Base-by-base conservation (phyloP, 73 alveolate species). In the Effrenium voratum region DNA sequence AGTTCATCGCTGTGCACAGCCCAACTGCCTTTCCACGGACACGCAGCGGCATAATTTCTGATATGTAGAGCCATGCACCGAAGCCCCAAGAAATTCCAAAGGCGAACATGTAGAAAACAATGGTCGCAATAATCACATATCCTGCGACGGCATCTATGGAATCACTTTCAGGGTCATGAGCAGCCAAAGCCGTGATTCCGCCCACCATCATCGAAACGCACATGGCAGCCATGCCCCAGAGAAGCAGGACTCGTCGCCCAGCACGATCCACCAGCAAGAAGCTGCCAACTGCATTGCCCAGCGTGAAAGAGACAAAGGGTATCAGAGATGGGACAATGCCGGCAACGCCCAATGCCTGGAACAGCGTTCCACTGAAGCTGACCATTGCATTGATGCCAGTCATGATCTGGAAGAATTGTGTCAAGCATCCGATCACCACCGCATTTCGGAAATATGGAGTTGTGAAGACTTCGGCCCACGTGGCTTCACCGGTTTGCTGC, bases 1-100 rank as follows among this genome's bases (percentile, higher is more conserved):
- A 86, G 63, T 86, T 86, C 94, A 86, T 72, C 40, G 83, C 94
- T 30, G 94, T 86, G 82, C 94, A 86, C 38, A 86, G 94, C 6
- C 94, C 94, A 34, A 86, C 94, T 19, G 94, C 94, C 70, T 86
- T 85, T 38, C 94, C 94, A 12, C 94, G 94, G 63, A 86, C 94
- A 82, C 94, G 94, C 63, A 86, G 45, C 36, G 94, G 94, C 94
- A 86, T 86, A 82, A 86, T 86, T 63, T 86, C 94, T 60, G 94
- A 86, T 80, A 86, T 86, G 94, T 86, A 86, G 45, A 86, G 94
- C 94, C 94, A 86, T 24, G 94, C 94, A 0, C 94, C 94, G 36
- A 86, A 86, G 82, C 94, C 94, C 94, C 94, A 86, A 38, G 94
- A 86, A 46, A 86, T 86, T 6, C 94, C 94, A 19, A 86, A 86